A percentile compares a stretch with the other conserved stretches of the same genome.
phyloP scores from a whole-genome alignment of 768 basidiomycete species.

The Leccinum imitatum region DNA sequence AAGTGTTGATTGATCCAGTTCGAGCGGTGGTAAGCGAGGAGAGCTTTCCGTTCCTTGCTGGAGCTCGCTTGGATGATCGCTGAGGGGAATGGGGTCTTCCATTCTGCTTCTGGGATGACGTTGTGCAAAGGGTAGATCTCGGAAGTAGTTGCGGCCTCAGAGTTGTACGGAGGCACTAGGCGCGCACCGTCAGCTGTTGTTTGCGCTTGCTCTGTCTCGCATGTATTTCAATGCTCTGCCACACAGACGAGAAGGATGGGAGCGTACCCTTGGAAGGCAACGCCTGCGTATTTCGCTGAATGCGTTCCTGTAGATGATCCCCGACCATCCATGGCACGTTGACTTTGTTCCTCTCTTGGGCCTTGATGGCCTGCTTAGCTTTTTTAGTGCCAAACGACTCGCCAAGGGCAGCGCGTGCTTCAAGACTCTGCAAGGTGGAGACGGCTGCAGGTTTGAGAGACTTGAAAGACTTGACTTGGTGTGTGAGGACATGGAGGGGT shows the following conservation, averaged over 20 bases:
- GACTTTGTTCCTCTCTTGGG: constrained; percentile 85
- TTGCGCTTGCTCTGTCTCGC: constrained; percentile 60
- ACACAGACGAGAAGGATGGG: background rate
- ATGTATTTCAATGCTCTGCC: constrained; percentile 1
- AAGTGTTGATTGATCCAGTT: constrained; percentile 74
- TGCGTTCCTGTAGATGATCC: constrained; percentile 78
- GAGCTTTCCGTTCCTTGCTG: constrained; percentile 46
- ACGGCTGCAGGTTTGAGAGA: constrained; percentile 50
- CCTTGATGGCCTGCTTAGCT: constrained; percentile 80
- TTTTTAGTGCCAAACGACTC: constrained; percentile 96
- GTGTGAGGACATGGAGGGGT: constrained; percentile 67
- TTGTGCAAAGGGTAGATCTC: constrained; percentile 72
- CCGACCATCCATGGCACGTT: constrained; percentile 92
- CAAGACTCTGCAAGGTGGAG: constrained; percentile 49
- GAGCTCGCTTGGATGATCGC: constrained; percentile 53
- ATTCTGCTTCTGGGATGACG: constrained; percentile 80
- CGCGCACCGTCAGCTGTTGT: constrained; percentile 61
- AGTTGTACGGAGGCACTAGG: constrained; percentile 74
- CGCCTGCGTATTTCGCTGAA: constrained; percentile 68
- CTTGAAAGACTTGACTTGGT: constrained; percentile 84
- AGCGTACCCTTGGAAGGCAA: constrained; percentile 68
- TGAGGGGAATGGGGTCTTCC: constrained; percentile 62
- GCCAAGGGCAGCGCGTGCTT: constrained; percentile 77
- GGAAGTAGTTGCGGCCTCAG: constrained; percentile 62
- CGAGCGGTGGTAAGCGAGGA: constrained; percentile 63